phyloP scores from a whole-genome alignment of 2,329 filamentous ascomycete species.

The Mycosphaerelloides madeirae region DNA sequence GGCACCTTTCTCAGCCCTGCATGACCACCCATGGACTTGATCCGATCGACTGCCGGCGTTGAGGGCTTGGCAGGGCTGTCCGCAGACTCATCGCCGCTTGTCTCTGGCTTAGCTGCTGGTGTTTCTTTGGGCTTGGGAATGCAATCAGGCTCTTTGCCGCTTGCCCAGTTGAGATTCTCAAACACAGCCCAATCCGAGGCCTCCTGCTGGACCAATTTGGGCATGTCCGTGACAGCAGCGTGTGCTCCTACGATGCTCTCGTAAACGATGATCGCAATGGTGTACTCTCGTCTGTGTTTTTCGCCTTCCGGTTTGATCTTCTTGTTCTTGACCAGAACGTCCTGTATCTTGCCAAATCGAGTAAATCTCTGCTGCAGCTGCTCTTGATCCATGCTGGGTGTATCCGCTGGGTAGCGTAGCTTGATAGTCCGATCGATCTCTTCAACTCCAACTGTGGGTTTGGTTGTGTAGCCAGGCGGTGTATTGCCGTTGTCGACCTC shows the following conservation, averaged over 20 bases:
- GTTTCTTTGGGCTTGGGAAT: slow-evolving; percentile 21
- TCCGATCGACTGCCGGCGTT: slow-evolving; percentile 8
- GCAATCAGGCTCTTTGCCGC: slow-evolving; percentile 48
- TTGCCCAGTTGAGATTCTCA: slow-evolving; percentile 53
- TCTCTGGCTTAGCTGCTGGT: not conserved
- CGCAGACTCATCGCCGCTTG: not conserved
- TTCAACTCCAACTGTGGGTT: slow-evolving; percentile 30
- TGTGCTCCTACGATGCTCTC: slow-evolving; percentile 55
- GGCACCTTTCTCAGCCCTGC: slow-evolving; percentile 34
- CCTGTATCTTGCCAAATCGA: slow-evolving; percentile 55
- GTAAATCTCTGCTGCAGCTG: slow-evolving; percentile 46
- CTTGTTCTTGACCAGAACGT: slow-evolving; percentile 53
- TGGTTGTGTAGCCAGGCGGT: slow-evolving; percentile 1
- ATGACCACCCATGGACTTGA: slow-evolving; percentile 4
- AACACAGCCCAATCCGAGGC: slow-evolving; percentile 43
- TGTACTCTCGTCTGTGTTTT: slow-evolving; percentile 30
- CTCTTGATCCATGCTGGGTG: slow-evolving; percentile 42
- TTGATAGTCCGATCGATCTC: slow-evolving; percentile 57
- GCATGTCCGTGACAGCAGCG: slow-evolving; percentile 50
- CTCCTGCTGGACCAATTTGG: slow-evolving; percentile 18
- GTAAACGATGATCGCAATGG: slow-evolving; percentile 54
- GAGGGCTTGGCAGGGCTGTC: not conserved
- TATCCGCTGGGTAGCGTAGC: slow-evolving; percentile 40
- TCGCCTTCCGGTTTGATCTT: slow-evolving; percentile 35
- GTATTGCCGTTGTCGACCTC: slow-evolving; percentile 5